Conservation (phyloP, 139 green algal genomes). For the Deuterostichococcus epilithicus region DNA sequence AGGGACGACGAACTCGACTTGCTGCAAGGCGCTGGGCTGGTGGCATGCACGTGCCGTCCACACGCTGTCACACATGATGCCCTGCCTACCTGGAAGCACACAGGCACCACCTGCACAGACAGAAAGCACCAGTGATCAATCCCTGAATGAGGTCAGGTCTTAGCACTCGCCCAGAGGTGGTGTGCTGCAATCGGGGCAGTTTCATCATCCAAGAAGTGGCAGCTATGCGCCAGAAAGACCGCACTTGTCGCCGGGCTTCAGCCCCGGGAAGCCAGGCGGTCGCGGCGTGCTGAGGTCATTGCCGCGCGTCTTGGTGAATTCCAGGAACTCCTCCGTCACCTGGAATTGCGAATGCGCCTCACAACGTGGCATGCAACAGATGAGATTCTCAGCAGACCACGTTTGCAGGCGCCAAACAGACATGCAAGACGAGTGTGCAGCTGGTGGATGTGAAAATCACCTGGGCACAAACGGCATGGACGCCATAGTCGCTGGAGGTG, state of each 20-base stretch:
- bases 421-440: no score
- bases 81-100: not conserved
- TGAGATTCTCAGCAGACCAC: no score
- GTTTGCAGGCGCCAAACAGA: no score
- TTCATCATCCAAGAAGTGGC: not conserved
- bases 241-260: not conserved
- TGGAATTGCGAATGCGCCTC: no score
- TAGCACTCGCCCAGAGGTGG: not conserved
- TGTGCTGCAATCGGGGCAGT: not conserved
- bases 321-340: conserved; percentile 12
- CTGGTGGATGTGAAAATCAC: no score
- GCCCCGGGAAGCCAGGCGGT: not conserved
- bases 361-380: not conserved
- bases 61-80: not conserved
- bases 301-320: conserved; percentile 7
- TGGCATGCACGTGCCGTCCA: not conserved
- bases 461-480: conserved; percentile 3
- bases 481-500: not conserved
- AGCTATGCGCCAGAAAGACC: not conserved
- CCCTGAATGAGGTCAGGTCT: no score
- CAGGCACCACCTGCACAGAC: conserved; percentile 5
- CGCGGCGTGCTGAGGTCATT: conserved; percentile 11
- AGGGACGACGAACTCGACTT: no score
- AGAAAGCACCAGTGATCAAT: no score
- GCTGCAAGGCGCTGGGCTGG: no score